Evolutionary conservation across 2,329 filamentous ascomycete species (phyloP).

Genomic region (Beauveria sp.): DNA sequence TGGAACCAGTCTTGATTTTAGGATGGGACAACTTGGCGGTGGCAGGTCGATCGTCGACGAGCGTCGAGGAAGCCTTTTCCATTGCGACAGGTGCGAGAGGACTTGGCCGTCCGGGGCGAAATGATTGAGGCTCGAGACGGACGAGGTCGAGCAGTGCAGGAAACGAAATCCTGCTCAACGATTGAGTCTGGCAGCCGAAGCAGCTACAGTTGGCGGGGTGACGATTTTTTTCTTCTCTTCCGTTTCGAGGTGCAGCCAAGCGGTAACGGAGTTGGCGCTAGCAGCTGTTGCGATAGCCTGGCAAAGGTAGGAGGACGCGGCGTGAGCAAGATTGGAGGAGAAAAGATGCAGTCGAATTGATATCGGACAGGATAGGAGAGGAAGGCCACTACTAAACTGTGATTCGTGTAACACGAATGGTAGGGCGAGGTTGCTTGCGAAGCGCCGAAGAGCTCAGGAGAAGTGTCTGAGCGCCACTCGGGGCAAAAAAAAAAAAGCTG

Average conservation of each 20-base stretch:
- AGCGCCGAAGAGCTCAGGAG: slow-evolving; percentile 6
- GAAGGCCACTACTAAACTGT: neutral
- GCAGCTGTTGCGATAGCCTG: neutral
- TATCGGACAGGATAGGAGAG: neutral
- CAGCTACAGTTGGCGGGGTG: slow-evolving; percentile 1
- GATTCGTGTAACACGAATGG: neutral
- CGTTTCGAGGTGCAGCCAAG: neutral
- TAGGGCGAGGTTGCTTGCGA: neutral
- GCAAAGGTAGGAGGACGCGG: neutral
- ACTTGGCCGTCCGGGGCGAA: neutral
- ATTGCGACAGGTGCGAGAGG: neutral
- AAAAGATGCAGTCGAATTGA: slow-evolving; percentile 6
- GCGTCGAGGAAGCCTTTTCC: slow-evolving; percentile 3
- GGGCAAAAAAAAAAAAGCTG: neutral
- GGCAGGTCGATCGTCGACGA: slow-evolving; percentile 8
- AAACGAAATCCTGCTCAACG: neutral
- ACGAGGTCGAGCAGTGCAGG: neutral
- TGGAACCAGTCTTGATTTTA: slow-evolving; percentile 25
- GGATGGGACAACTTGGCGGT: slow-evolving; percentile 18
- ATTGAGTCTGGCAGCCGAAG: neutral
- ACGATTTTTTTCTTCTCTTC: neutral
- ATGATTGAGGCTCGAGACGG: neutral
- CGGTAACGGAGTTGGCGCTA: slow-evolving; percentile 6
- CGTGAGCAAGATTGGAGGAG: neutral
- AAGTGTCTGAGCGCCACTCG: slow-evolving; percentile 9